A percentile compares a stretch with the other conserved stretches of the same genome.
Conservation (phyloP, 2,329 filamentous ascomycete species). For the Gliomastix tumulicola region DNA sequence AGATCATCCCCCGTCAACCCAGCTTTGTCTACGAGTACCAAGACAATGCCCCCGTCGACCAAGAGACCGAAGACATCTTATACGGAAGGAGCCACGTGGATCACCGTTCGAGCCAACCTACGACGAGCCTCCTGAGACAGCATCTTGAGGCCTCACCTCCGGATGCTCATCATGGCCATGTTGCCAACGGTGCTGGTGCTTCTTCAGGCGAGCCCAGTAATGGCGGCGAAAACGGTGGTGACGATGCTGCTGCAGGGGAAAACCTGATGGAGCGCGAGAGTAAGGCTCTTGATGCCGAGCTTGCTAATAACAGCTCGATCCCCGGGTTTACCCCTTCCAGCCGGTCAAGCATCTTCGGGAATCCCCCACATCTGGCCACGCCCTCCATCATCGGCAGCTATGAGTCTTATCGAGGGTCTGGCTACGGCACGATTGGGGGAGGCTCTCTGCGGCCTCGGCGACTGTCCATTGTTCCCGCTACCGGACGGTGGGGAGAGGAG, state of each 20-base stretch:
- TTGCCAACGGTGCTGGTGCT: neutral
- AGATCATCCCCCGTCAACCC: constrained; percentile 74
- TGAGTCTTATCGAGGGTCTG: constrained; percentile 38
- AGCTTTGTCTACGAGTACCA: constrained; percentile 63
- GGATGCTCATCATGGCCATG: neutral
- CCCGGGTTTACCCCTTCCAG: constrained; percentile 17
- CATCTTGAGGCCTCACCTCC: constrained; percentile 36
- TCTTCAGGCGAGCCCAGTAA: constrained; percentile 14
- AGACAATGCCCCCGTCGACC: constrained; percentile 18
- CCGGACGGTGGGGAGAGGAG: constrained; percentile 12
- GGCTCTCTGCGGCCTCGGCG: constrained; percentile 24
- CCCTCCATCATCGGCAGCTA: constrained; percentile 69
- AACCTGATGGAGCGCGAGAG: constrained; percentile 28
- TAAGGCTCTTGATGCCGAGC: constrained; percentile 37
- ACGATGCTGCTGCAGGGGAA: constrained; percentile 7
- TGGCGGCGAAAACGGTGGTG: neutral
- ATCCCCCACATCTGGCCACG: constrained; percentile 55
- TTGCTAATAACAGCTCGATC: constrained; percentile 21
- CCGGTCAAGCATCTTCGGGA: constrained; percentile 43
- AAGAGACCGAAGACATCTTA: constrained; percentile 22
- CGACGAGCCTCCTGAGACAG: constrained; percentile 41
- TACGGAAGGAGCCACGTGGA: constrained; percentile 35
- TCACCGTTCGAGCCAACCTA: constrained; percentile 17
- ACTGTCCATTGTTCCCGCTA: constrained; percentile 38
- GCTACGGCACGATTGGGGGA: constrained; percentile 45